Percentiles rank a stretch among this genome's conserved stretches.
phyloP scores from a whole-genome alignment of 768 basidiomycete species.

The Pisolithus marmoratus region DNA sequence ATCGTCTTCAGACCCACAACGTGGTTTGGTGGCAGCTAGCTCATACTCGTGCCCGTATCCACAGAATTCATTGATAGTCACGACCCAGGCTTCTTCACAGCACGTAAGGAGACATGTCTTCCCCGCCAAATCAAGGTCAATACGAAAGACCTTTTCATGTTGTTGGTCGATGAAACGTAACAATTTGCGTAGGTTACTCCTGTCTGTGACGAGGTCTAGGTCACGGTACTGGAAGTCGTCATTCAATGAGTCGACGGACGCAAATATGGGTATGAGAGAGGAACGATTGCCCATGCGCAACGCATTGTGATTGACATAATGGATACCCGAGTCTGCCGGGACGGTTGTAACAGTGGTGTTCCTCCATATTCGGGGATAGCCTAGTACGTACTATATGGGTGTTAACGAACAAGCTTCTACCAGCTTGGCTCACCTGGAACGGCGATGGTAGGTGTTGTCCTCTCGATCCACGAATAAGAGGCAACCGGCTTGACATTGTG shows the following conservation, averaged over 20 bases:
- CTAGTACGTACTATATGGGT: conserved; percentile 27
- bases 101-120: conserved; percentile 57
- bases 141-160: conserved; percentile 47
- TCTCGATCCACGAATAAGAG: conserved; percentile 51
- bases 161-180: conserved; percentile 41
- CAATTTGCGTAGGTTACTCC: conserved; percentile 62
- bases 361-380: conserved; percentile 56
- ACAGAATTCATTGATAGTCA: conserved; percentile 21
- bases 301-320: conserved; percentile 55
- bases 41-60: conserved; percentile 61
- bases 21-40: conserved; percentile 43
- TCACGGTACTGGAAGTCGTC: conserved; percentile 24
- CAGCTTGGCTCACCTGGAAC: conserved; percentile 38
- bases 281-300: conserved; percentile 34
- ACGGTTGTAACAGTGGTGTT: conserved; percentile 48
- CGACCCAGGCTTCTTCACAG: conserved; percentile 35
- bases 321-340: conserved; percentile 44
- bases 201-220: conserved; percentile 51
- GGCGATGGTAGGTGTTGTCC: conserved; percentile 41
- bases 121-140: conserved; percentile 63
- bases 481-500: conserved; percentile 38
- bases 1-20: conserved; percentile 42
- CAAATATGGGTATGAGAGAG: conserved; percentile 51
- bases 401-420: not conserved
- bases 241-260: conserved; percentile 45